A percentile compares a stretch with the other conserved stretches of the same genome.
Evolutionary conservation across 805 yeast genomes (phyloP).

Genomic region (Teunomyces funiuensis): DNA sequence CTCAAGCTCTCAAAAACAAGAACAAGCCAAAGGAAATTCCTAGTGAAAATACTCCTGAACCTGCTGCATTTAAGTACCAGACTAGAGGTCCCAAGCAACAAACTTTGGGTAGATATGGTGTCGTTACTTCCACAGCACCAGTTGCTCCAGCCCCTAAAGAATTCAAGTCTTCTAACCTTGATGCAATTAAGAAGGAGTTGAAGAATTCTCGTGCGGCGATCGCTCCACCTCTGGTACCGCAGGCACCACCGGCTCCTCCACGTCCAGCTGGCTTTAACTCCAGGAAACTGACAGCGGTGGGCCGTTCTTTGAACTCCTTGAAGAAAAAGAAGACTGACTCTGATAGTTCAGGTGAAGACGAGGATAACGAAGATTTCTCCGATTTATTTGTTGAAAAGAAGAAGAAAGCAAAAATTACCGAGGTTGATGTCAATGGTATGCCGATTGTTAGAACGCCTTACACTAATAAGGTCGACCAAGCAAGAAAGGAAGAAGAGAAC

Average conservation of each 20-base stretch:
- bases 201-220: conserved; percentile 19
- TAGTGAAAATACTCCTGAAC: conserved; percentile 9
- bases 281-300: conserved; percentile 27
- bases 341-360: conserved; percentile 38
- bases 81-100: conserved; percentile 31
- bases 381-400: conserved; percentile 41
- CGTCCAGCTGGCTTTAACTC: conserved; percentile 55
- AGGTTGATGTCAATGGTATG: conserved; percentile 46
- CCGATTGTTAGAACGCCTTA: conserved; percentile 25
- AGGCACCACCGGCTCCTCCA: conserved; percentile 46
- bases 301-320: conserved; percentile 37
- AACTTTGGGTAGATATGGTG: conserved; percentile 37
- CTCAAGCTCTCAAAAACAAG: conserved; percentile 11
- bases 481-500: conserved; percentile 61
- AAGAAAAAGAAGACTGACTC: conserved; percentile 30
- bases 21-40: conserved; percentile 7
- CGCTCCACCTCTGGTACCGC: conserved; percentile 13
- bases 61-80: conserved; percentile 24
- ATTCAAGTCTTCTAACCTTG: conserved; percentile 31
- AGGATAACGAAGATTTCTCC: conserved; percentile 35
- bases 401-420: conserved; percentile 36
- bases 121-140: conserved; percentile 29
- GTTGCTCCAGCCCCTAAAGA: conserved; percentile 35
- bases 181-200: conserved; percentile 34
- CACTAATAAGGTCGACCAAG: conserved; percentile 28